Percentiles rank a stretch among this genome's conserved stretches.
Conservation (phyloP, 2,329 filamentous ascomycete species). For the Torrubiella hemipterigena region DNA sequence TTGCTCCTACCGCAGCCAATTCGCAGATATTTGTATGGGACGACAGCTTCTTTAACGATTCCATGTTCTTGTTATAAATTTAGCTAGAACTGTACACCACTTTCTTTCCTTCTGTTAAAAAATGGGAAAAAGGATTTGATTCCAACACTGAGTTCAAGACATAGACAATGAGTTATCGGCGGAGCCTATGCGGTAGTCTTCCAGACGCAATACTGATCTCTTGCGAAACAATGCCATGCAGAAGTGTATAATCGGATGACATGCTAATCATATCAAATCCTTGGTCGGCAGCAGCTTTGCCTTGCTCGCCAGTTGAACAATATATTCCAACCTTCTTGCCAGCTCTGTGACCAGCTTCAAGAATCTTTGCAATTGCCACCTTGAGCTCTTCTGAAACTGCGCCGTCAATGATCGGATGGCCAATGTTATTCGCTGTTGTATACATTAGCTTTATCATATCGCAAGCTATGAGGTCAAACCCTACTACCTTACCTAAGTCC, state of each 20-base stretch:
- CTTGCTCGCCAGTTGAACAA: slow-evolving; percentile 42
- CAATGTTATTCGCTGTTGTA: slow-evolving; percentile 51
- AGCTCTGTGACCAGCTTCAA: slow-evolving; percentile 43
- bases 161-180: too few relatives aligned
- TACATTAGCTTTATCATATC: too few relatives aligned
- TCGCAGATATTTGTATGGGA: too few relatives aligned
- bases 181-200: too few relatives aligned
- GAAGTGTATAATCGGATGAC: slow-evolving; percentile 41
- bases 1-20: too few relatives aligned
- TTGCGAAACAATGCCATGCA: slow-evolving; percentile 30
- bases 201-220: slow-evolving; percentile 35
- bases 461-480: too few relatives aligned
- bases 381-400: slow-evolving; percentile 46
- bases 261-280: slow-evolving; percentile 52
- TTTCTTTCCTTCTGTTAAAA: too few relatives aligned
- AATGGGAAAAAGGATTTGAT: too few relatives aligned
- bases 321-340: slow-evolving; percentile 57
- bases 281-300: slow-evolving; percentile 38
- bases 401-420: slow-evolving; percentile 47
- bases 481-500: slow-evolving; percentile 40
- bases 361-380: slow-evolving; percentile 44
- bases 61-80: too few relatives aligned
- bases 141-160: too few relatives aligned
- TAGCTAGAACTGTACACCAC: too few relatives aligned
- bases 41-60: too few relatives aligned